Evolutionary conservation across 352 stramenopile species (phyloP).

Genomic region (Pythium phragmiticola): DNA sequence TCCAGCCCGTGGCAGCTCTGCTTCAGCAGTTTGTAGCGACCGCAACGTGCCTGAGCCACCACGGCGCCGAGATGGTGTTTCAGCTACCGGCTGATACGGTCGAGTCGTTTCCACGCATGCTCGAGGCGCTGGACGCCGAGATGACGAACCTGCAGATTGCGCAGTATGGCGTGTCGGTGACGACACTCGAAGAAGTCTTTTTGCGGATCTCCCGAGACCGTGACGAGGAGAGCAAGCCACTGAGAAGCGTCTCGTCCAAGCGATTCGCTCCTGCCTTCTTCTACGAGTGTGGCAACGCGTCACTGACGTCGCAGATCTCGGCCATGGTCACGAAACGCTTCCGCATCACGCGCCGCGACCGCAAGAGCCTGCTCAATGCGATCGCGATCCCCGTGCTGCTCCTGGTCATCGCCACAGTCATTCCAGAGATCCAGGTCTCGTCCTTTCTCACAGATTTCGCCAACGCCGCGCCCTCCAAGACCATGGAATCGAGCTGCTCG

Average conservation of each 20-base stretch:
- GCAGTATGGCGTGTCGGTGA: constrained; percentile 95
- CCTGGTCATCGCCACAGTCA: constrained; percentile 33
- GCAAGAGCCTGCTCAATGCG: constrained; percentile 38
- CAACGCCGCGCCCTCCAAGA: constrained; percentile 14
- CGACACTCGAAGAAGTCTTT: constrained; percentile 98
- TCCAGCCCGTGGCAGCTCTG: constrained; percentile 35
- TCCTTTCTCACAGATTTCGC: constrained; percentile 44
- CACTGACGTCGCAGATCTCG: constrained; percentile 42
- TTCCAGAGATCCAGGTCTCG: constrained; percentile 47
- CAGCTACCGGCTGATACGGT: constrained; percentile 74
- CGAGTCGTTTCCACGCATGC: constrained; percentile 86
- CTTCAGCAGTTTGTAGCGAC: constrained; percentile 59
- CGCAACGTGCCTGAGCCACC: constrained; percentile 84
- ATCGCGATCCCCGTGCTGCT: constrained; percentile 44
- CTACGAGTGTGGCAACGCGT: constrained; percentile 27
- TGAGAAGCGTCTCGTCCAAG: constrained; percentile 80
- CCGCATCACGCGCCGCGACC: constrained; percentile 40
- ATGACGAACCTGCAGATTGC: constrained; percentile 52
- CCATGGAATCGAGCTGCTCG: constrained; percentile 28
- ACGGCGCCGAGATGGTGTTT: constrained; percentile 91
- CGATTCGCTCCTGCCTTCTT: constrained; percentile 70
- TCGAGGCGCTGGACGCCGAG: constrained; percentile 68
- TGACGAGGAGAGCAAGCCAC: neutral
- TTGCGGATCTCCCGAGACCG: constrained; percentile 46
- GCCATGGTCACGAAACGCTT: constrained; percentile 48